phyloP scores from a whole-genome alignment of 148 eudicot genomes.

The Bassia scoparia region DNA sequence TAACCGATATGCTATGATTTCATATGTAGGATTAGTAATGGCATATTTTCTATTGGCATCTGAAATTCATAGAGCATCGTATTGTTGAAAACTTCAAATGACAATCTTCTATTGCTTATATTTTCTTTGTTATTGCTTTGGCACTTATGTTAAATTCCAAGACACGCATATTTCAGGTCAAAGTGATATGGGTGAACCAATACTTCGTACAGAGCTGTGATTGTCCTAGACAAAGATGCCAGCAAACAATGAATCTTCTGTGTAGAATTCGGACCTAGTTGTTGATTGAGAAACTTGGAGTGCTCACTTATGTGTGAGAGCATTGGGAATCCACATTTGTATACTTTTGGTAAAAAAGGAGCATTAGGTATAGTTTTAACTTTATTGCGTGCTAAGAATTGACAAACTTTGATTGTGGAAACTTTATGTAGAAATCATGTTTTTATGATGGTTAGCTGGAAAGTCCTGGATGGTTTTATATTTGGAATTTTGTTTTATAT shows the following conservation, averaged over 20 bases:
- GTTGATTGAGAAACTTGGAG: conserved; percentile 81
- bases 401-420: neutral
- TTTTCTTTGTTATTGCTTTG: neutral
- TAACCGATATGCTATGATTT: too few relatives aligned
- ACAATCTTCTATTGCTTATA: neutral
- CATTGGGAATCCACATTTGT: conserved; percentile 99
- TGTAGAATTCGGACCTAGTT: conserved; percentile 58
- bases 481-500: too few relatives aligned
- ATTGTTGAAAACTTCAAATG: too few relatives aligned
- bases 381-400: neutral
- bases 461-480: too few relatives aligned
- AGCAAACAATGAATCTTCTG: conserved; percentile 62
- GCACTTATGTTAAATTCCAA: neutral
- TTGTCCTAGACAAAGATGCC: conserved; percentile 75
- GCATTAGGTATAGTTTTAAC: conserved; percentile 51
- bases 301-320: conserved; percentile 95
- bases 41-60: too few relatives aligned
- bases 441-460: too few relatives aligned
- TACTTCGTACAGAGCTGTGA: conserved; percentile 65
- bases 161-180: conserved; percentile 57
- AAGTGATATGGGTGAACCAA: conserved; percentile 97
- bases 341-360: conserved; percentile 65
- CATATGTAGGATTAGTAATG: too few relatives aligned
- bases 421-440: too few relatives aligned
- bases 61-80: too few relatives aligned